Conservation (phyloP, 495 filamentous ascomycete species). For the Astrothelium subdiscretum region DNA sequence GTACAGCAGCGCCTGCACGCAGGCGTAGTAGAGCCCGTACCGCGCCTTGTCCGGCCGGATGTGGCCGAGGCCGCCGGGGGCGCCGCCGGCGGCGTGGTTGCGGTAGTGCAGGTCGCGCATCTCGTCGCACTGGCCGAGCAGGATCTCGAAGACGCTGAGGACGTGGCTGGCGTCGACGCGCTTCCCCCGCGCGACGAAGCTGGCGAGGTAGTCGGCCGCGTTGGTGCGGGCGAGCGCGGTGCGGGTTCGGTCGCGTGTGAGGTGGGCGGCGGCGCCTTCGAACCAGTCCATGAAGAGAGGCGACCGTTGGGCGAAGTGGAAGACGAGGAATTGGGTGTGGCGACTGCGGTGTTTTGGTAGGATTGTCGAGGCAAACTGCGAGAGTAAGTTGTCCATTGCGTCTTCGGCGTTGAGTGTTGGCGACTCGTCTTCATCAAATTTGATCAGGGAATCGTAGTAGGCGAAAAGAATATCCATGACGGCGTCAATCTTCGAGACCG, state of each 20-base stretch:
- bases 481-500: constrained; percentile 84
- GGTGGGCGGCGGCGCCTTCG: constrained; percentile 59
- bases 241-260: constrained; percentile 50
- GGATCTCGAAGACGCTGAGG: constrained; percentile 60
- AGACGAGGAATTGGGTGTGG: constrained; percentile 82
- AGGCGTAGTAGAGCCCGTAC: constrained; percentile 76
- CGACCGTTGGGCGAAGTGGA: constrained; percentile 78
- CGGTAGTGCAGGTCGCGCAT: constrained; percentile 51
- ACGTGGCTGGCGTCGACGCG: constrained; percentile 65
- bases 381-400: constrained; percentile 59
- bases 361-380: constrained; percentile 73
- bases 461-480: constrained; percentile 82
- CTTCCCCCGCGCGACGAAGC: constrained; percentile 80
- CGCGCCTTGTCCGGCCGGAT: constrained; percentile 59
- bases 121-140: constrained; percentile 59
- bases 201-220: constrained; percentile 83
- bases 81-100: constrained; percentile 51
- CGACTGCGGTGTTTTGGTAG: constrained; percentile 79
- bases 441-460: constrained; percentile 51
- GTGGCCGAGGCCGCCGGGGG: constrained; percentile 44
- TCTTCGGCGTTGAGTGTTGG: constrained; percentile 31
- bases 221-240: constrained; percentile 59
- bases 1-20: constrained; percentile 78
- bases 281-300: constrained; percentile 67
- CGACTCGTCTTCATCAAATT: constrained; percentile 18